Conservation (phyloP, 192 early-diverging fungal species). For the Coemansia sp. region DNA sequence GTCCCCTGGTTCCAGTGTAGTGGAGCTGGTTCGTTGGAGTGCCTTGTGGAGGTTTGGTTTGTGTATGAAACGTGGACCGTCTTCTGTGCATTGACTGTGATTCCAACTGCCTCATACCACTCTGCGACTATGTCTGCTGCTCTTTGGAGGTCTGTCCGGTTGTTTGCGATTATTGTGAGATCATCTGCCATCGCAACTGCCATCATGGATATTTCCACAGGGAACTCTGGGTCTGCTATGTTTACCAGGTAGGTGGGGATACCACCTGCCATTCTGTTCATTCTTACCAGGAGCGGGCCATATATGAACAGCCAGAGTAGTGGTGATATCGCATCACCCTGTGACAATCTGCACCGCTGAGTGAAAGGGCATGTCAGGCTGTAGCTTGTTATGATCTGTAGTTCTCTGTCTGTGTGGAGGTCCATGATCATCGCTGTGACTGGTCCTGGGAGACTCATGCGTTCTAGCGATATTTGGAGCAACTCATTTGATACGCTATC, state of each 20-base stretch:
- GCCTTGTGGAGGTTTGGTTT: too few relatives aligned
- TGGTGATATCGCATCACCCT: slow-evolving; percentile 16
- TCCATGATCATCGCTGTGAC: background rate
- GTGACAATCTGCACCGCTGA: slow-evolving; percentile 9
- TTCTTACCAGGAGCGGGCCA: slow-evolving; percentile 2
- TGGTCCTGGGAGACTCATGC: background rate
- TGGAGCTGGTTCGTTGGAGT: background rate
- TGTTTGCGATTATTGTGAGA: slow-evolving; percentile 1
- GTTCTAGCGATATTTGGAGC: background rate
- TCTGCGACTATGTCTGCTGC: background rate
- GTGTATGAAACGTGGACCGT: background rate
- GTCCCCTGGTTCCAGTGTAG: background rate
- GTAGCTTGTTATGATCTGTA: background rate
- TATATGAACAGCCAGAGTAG: slow-evolving; percentile 12
- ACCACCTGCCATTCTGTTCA: background rate
- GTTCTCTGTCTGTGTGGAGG: slow-evolving; percentile 1
- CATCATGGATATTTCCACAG: background rate
- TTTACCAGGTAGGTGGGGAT: background rate
- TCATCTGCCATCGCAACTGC: slow-evolving; percentile 11
- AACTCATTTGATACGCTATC: slow-evolving; percentile 4
- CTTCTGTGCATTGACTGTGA: slow-evolving; percentile 1
- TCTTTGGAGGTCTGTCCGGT: background rate
- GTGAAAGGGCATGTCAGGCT: slow-evolving; percentile 2
- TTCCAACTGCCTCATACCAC: slow-evolving; percentile 1
- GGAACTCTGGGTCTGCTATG: background rate